Evolutionary conservation across 768 basidiomycete species (phyloP).

Genomic region (Lepiota venenata): DNA sequence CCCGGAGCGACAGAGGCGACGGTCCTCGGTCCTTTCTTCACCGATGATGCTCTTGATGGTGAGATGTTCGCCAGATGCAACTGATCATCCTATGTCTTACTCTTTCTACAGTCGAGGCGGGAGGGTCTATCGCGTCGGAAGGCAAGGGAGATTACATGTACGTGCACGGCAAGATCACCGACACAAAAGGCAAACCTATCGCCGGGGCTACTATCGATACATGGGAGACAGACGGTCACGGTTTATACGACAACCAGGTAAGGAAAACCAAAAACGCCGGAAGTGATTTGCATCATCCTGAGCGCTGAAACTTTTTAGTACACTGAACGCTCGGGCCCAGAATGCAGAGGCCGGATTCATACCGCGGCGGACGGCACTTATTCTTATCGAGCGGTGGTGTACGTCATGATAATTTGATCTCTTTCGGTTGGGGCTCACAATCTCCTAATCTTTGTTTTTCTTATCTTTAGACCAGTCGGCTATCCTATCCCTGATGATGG

Average conservation of each 20-base stretch:
- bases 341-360: constrained; percentile 68
- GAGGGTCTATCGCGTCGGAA: constrained; percentile 81
- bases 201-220: constrained; percentile 68
- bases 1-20: constrained; percentile 67
- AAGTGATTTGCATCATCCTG: too few relatives aligned
- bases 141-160: constrained; percentile 85
- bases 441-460: neutral
- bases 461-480: constrained; percentile 38
- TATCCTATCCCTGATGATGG: constrained; percentile 83
- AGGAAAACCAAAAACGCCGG: too few relatives aligned
- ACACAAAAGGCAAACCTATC: constrained; percentile 64
- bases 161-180: constrained; percentile 67
- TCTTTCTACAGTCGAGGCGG: constrained; percentile 47
- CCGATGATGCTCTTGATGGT: constrained; percentile 74
- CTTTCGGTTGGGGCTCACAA: neutral
- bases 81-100: neutral
- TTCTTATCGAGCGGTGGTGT: constrained; percentile 70
- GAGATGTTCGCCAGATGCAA: constrained; percentile 20
- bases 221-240: constrained; percentile 76
- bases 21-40: constrained; percentile 82
- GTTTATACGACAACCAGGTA: constrained; percentile 41
- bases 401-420: constrained; percentile 12
- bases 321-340: constrained; percentile 48
- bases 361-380: constrained; percentile 61
- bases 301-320: constrained; percentile 40